Evolutionary conservation across 176 grass and related monocot genomes (phyloP).

Genomic region (Rhynchospora tenuis): DNA sequence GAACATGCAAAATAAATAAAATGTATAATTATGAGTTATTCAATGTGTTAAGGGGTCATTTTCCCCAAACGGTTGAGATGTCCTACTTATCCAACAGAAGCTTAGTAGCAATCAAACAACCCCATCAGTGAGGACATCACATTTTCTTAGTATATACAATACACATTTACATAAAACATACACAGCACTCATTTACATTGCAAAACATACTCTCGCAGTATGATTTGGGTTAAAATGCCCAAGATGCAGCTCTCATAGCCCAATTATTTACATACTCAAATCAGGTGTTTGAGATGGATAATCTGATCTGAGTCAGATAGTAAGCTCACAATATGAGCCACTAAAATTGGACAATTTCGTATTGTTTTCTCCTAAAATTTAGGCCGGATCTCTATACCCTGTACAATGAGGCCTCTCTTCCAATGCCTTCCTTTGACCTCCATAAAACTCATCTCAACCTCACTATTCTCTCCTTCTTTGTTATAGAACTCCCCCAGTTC

Average conservation of each 20-base stretch:
- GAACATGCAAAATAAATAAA: no score
- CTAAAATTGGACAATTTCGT: not conserved
- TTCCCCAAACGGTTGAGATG: not conserved
- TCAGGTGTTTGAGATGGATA: not conserved
- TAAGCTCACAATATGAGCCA: not conserved
- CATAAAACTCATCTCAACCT: slow-evolving; percentile 28
- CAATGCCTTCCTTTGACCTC: slow-evolving; percentile 23
- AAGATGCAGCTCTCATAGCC: not conserved
- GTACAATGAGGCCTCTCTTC: slow-evolving; percentile 27
- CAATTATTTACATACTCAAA: slow-evolving; percentile 6
- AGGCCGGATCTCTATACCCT: slow-evolving; percentile 32
- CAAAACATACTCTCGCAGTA: not conserved
- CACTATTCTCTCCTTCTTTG: slow-evolving; percentile 18
- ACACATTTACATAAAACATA: not conserved
- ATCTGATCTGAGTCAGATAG: not conserved
- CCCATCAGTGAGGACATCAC: not conserved
- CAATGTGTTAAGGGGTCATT: no score
- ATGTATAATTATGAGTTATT: no score
- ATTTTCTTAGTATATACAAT: not conserved
- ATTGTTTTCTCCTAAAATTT: not conserved
- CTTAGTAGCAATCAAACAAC: not conserved
- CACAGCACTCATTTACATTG: not conserved
- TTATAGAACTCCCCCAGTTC: slow-evolving; percentile 36
- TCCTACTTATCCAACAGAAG: not conserved
- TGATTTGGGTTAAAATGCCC: not conserved